Evolutionary conservation across 2,329 filamentous ascomycete genomes (phyloP), one percentile per base, ranked within the genome.

Genomic region (Trichoderma asperellum): DNA sequence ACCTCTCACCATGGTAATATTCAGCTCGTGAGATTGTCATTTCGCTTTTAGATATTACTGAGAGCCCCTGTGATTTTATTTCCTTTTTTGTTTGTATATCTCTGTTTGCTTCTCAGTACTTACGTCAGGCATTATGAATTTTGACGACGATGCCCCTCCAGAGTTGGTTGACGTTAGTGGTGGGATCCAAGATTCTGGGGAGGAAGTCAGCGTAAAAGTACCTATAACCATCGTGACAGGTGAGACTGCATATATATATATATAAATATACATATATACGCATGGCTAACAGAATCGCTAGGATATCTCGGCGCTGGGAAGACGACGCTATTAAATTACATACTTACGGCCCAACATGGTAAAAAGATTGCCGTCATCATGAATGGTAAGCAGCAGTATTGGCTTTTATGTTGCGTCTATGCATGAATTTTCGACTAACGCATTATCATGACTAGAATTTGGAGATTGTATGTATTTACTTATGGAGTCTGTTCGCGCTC

Each of bases 351-450:
- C 69, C 91, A 95, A 71, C 96, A 99, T 85, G 95, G 95, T 79
- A 98, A 98, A 85, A 97, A 94, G 77, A 96, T 99, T 79, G 96
- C 96, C 12, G 96, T 99, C 16, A 98, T 99, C 69, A 88, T 99
- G 83, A 99, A 99, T 80, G 94, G 93, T 77, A 7, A 40, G 65
- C 24, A n/a, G 29, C 35, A 21, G 32, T 29, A 0, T 18, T 11
- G 4, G 5, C 8, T 34, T 40, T 7, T 6, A 56, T 18, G 2
- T 24, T 24, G 34, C 16, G 21, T 27, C 4, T 27, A 34, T 7
- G 21, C 5, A 11, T 21, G 7, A 1, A 12, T 53, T 47, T 35
- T 10, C 11, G 24, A 34, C 62, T 66, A 27, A 66, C 37, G 12
- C 34, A 70, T 10, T 24, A 4, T 14, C 10, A 4, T 18, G 10